Base-by-base conservation (phyloP, 495 filamentous ascomycete genomes). In the Astrocystis sublimbata region DNA sequence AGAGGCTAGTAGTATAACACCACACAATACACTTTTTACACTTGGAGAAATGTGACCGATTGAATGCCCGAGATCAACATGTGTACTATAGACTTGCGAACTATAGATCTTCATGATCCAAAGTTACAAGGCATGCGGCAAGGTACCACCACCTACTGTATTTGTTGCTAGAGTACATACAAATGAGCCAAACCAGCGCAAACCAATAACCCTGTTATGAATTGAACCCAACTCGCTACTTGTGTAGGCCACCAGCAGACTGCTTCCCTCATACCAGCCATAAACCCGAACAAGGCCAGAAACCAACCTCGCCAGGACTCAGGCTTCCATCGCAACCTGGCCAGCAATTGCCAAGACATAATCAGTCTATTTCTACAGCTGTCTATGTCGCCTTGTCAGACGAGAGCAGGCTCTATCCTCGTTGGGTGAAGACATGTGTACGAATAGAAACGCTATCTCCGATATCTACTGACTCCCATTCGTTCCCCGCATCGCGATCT, bases 381-480 rank as follows among this genome's bases (percentile, higher is more conserved):
- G 21, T 57, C 45, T 43, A n/a, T 19, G 33, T 33, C 38, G 26
- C 4, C 52, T 35, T 38, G 24, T 42, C 21, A 30, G 46, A n/a
- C n/a, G n/a, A n/a, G n/a, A 49, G 30, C 46, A 6, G 26, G 26
- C 46, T 26, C 30, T 26, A 9, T 17, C 24, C 33, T 45, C 30
- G 38, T 52, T 38, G 33, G n/a, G n/a, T n/a, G 35, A 45, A 61
- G 40, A 53, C 26, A 52, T 21, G 31, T 21, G 46, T 19, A 38
- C 41, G 50, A 26, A 28, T 19, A 57, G 35, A 9, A 9, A 38
- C 26, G 57, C 8, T 53, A 61, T 33, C 28, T 26, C 58, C 58
- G 58, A 61, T 61, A 47, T 36, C 17, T 42, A 57, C 54, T 43
- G 54, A 33, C 54, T 45, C 40, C 54, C 43, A 45, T 10, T 56